Evolutionary conservation across 768 basidiomycete species (phyloP), one percentile per base, ranked within the genome.

Genomic region (Crassisporium funariophilum): DNA sequence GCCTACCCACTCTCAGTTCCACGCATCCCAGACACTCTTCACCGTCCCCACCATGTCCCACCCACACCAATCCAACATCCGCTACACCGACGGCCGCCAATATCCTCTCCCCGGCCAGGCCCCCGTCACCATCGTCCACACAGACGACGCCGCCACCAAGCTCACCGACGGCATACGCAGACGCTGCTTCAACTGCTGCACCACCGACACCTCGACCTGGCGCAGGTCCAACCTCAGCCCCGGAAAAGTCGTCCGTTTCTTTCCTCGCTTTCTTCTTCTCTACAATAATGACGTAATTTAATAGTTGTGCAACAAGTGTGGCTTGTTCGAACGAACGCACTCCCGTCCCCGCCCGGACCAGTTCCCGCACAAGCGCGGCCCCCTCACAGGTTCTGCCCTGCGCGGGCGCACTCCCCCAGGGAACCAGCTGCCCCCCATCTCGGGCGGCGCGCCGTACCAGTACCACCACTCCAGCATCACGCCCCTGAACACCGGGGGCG

Each of bases 151-250:
- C 0, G 78, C 86, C 1, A 89, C 87, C 1, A 91, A 91, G 67
- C 73, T 90, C 46, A 84, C 81, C 59, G 86, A 89, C 60, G 76
- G 86, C 31, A 84, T 91, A 39, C 76, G 88, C 20, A 68, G 88
- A 27, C 71, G 87, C 37, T 91, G 88, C 65, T 90, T 86, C 77
- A 91, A 91, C 62, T 91, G 88, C 65, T 84, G 84, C 62, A 90
- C 88, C 19, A 89, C 88, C 11, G 88, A 91, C 53, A 90, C 89
- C 23, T 84, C 83, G 40, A 90, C 88, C 19, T 91, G 88, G 88
- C 68, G 88, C 25, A 68, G 88, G 49, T 83, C 81, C 12, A 88
- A 86, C 58, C 76, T 91, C 48, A 83, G 79, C 48, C 88, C 87
- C 1, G 88, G 88, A 20, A 91, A 91, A 78, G 88, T 91, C 55